phyloP scores from a whole-genome alignment of 1,284 basidiomycete genomes.

The Anthracocystis panici-leucophaei region DNA sequence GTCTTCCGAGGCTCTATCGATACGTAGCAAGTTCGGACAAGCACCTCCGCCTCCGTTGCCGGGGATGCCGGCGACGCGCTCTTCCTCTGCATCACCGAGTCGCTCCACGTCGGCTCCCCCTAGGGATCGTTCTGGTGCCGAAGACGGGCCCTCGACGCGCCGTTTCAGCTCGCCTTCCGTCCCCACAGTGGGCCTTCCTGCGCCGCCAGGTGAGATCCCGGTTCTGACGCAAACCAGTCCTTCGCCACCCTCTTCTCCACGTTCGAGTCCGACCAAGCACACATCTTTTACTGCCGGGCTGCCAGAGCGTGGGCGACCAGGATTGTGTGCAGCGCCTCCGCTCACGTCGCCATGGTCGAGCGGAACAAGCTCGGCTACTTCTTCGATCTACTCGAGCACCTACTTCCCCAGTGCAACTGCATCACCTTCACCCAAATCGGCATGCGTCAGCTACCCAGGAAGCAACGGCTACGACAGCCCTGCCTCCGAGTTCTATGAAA shows the following conservation, averaged over 20 bases:
- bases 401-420: slow-evolving; percentile 37
- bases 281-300: neutral
- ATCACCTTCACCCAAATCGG: slow-evolving; percentile 13
- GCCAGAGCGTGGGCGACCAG: slow-evolving; percentile 17
- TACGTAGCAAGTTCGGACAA: slow-evolving; percentile 51
- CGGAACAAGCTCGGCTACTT: slow-evolving; percentile 25
- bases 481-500: slow-evolving; percentile 63
- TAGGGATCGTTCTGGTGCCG: neutral
- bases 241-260: slow-evolving; percentile 39
- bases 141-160: slow-evolving; percentile 13
- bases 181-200: slow-evolving; percentile 1
- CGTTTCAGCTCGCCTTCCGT: slow-evolving; percentile 32
- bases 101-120: slow-evolving; percentile 41
- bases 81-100: slow-evolving; percentile 29
- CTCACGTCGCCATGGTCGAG: slow-evolving; percentile 39
- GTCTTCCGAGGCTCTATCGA: slow-evolving; percentile 43
- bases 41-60: slow-evolving; percentile 51
- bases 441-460: slow-evolving; percentile 30
- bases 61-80: slow-evolving; percentile 20
- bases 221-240: slow-evolving; percentile 46
- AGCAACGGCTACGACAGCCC: slow-evolving; percentile 63
- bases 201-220: slow-evolving; percentile 20
- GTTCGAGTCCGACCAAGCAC: slow-evolving; percentile 3
- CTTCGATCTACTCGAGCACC: slow-evolving; percentile 51
- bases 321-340: slow-evolving; percentile 15